phyloP scores from a whole-genome alignment of 768 basidiomycete species.

The Scleroderma bovista region DNA sequence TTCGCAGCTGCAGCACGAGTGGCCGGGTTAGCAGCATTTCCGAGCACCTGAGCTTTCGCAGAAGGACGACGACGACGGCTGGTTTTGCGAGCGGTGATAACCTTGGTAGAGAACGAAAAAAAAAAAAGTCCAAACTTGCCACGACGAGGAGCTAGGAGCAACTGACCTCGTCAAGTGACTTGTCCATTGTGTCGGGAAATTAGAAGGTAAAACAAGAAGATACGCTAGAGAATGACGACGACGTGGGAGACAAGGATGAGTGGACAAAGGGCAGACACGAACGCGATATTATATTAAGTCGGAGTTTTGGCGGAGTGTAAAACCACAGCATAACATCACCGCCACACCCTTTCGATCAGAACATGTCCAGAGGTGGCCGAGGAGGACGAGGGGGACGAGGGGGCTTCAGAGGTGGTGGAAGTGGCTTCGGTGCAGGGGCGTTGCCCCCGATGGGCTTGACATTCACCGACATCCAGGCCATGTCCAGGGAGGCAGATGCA shows the following conservation, averaged over 20 bases:
- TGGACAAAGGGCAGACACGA: background rate
- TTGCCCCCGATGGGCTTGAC: slow-evolving; percentile 75
- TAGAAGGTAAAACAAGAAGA: background rate
- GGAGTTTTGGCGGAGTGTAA: slow-evolving; percentile 22
- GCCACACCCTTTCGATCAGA: background rate
- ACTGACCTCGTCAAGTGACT: slow-evolving; percentile 77
- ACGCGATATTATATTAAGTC: slow-evolving; percentile 16
- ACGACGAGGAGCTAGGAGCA: slow-evolving; percentile 4
- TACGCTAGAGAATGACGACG: background rate
- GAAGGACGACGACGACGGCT: slow-evolving; percentile 38
- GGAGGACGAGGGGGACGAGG: slow-evolving; percentile 56
- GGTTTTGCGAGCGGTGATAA: slow-evolving; percentile 60
- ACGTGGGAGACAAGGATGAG: background rate
- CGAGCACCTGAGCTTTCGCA: slow-evolving; percentile 58
- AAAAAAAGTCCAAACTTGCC: slow-evolving; percentile 14
- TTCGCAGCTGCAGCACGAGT: slow-evolving; percentile 49
- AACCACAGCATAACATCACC: slow-evolving; percentile 1
- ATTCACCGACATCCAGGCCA: slow-evolving; percentile 70
- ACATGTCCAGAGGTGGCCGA: slow-evolving; percentile 53
- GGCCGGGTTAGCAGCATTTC: slow-evolving; percentile 44
- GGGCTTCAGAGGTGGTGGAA: slow-evolving; percentile 46
- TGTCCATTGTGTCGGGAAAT: slow-evolving; percentile 52
- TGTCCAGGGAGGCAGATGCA: slow-evolving; percentile 71
- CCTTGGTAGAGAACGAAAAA: slow-evolving; percentile 37
- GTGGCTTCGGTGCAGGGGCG: slow-evolving; percentile 29